Evolutionary conservation across 2,329 filamentous ascomycete genomes (phyloP), one percentile per base, ranked within the genome.

Genomic region (Dactylellina haptotyla): DNA sequence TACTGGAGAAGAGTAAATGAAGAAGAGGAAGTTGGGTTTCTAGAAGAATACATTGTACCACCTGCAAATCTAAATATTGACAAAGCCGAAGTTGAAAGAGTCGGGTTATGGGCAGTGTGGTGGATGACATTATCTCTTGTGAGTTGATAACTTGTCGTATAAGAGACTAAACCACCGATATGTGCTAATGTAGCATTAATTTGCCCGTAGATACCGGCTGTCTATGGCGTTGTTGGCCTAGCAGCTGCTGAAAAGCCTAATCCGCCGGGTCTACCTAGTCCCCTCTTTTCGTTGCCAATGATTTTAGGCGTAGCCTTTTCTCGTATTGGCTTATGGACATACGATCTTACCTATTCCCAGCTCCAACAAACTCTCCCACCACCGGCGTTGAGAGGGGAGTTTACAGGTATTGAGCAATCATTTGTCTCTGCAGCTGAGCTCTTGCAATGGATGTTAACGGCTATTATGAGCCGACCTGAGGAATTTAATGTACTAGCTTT

Each of bases 301-400:
- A 82, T 83, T 75, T 75, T 79, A 4, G 82, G 82, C 70, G 79
- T 83, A 30, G 81, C 82, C 0, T 75, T 81, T 46, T 83, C 82
- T 16, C 81, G 82, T 16, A 80, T 83, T 39, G 82, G 82, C 4
- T n/a, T 73, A 14, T 73, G 82, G 82, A 79, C 82, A 43, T 83
- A 80, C 76, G 82, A 83, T 75, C 80, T 83, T 6, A 82, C 81
- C 2, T 83, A 82, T 6, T 82, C 83, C 73, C 82, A 83, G 71
- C 76, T 83, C 74, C 87, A 76, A 75, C 82, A 78, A 78, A 84
- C 56, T 75, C 82, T 77, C 14, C 78, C 81, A 8, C 75, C 78
- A 1, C 72, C 75, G 10, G 71, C 78, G 1, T 77, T 79, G 18
- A 79, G 81, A 14, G 82, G 82, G 0, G 81, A 80, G 51, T 83